A percentile compares a stretch with the other conserved stretches of the same genome.
Evolutionary conservation across 371 early-diverging fungal genomes (phyloP).

Genomic region (Basidiobolus heterosporus): DNA sequence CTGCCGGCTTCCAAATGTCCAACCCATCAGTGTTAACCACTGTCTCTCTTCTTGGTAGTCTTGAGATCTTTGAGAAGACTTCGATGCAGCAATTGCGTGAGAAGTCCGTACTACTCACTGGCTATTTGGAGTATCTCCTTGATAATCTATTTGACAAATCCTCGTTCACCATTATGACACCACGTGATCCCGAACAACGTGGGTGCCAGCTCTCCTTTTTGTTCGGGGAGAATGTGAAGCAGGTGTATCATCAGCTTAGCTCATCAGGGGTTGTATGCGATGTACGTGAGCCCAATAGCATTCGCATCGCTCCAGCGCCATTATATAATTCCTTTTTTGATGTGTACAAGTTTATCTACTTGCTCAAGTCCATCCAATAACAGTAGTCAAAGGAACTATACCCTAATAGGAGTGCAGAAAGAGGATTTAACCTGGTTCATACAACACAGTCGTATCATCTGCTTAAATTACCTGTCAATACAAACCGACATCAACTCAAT

Average conservation of each 20-base stretch:
- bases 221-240: conserved; percentile 28
- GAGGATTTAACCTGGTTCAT: no score
- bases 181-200: conserved; percentile 48
- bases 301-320: conserved; percentile 80
- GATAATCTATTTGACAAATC: conserved; percentile 10
- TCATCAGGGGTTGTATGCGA: conserved; percentile 66
- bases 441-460: no score
- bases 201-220: conserved; percentile 80
- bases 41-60: conserved; percentile 51
- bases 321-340: conserved; percentile 80
- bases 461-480: no score
- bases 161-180: conserved; percentile 55
- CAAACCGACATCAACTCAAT: no score
- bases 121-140: conserved; percentile 60
- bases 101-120: conserved; percentile 61
- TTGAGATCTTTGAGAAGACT: conserved; percentile 64
- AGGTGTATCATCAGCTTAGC: conserved; percentile 24
- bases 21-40: conserved; percentile 72
- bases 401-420: no score
- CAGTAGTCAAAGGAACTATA: no score
- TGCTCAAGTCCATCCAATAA: conserved; percentile 13
- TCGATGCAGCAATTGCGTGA: conserved; percentile 41
- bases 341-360: conserved; percentile 27
- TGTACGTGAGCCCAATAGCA: conserved; percentile 80
- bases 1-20: conserved; percentile 72